Conservation (phyloP, 2,329 filamentous ascomycete species). For the Penicillium sp. region DNA sequence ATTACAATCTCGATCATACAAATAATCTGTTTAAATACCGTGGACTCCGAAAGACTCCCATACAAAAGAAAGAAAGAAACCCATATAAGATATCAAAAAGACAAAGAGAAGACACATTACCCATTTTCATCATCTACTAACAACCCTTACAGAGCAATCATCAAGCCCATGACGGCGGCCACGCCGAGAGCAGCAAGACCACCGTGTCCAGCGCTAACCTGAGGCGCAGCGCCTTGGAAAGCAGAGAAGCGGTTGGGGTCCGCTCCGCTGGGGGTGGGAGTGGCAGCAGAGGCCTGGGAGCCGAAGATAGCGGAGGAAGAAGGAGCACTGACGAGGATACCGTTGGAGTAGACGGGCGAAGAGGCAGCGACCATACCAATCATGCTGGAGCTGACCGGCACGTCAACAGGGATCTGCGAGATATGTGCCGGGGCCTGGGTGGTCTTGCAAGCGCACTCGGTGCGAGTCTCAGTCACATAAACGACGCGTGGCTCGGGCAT, state of each 20-base stretch:
- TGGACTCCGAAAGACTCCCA: slow-evolving; percentile 7
- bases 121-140: background rate
- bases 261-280: slow-evolving; percentile 22
- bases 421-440: slow-evolving; percentile 7
- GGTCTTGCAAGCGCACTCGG: slow-evolving; percentile 26
- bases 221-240: slow-evolving; percentile 24
- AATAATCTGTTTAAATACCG: background rate
- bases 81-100: slow-evolving; percentile 3
- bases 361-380: slow-evolving; percentile 11
- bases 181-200: slow-evolving; percentile 21
- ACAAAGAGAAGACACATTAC: background rate
- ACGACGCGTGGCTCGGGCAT: slow-evolving; percentile 14
- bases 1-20: slow-evolving; percentile 15
- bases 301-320: slow-evolving; percentile 20
- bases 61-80: background rate
- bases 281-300: slow-evolving; percentile 14
- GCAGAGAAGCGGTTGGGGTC: slow-evolving; percentile 17
- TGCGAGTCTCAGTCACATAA: slow-evolving; percentile 28
- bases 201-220: slow-evolving; percentile 10
- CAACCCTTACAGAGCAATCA: slow-evolving; percentile 24
- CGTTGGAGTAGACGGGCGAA: slow-evolving; percentile 8
- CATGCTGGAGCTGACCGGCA: slow-evolving; percentile 22
- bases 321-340: slow-evolving; percentile 12
- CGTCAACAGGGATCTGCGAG: slow-evolving; percentile 26
- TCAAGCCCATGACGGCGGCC: slow-evolving; percentile 27